Base-by-base conservation (phyloP, 495 filamentous ascomycete species). In the Evansstolkia leycettana region DNA sequence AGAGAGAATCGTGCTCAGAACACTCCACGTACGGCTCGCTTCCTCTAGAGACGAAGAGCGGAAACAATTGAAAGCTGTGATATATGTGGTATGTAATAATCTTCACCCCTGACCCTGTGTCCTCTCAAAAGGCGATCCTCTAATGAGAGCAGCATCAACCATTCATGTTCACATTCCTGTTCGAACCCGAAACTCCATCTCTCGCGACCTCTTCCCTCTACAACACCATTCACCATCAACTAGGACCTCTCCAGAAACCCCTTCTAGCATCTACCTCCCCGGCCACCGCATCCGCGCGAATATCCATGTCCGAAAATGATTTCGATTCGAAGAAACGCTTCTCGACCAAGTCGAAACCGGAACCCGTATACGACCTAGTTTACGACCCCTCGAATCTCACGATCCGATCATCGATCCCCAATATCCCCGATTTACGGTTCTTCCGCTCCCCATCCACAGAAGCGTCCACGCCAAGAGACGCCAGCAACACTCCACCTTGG, bases 91-190 rank as follows among this genome's bases (percentile, higher is more conserved):
- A 55, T 33, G 67, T 55, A 2, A 26, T n/a, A 10, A 17, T n/a
- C n/a, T n/a, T n/a, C n/a, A n/a, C n/a, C n/a, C n/a, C 13, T 13
- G 5, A 12, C 19, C 10, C 18, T 6, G 8, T n/a, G 11, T 20
- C n/a, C 6, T 28, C 16, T 3, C 29, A 12, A 5, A 17, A 8
- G 31, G 8, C 26, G 6, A 10, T 35, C 20, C 26, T 4, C 1
- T 16, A 2, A 37, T 16, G 20, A 28, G 17, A 31, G 29, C 32
- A 66, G 59, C 78, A 84, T 46, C 75, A 72, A 50, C 90, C 90
- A 2, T 95, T 96, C 58, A 80, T 94, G 36, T 94, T 85, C 55
- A 78, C 84, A 3, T 84, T 96, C 45, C 66, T 98, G 11, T 95
- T 96, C 60, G 69, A 82, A 31, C 68, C 76, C 9, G 61, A 64